Evolutionary conservation across 208 protist genomes (phyloP).

Genomic region (Wallacemonas sp.): DNA sequence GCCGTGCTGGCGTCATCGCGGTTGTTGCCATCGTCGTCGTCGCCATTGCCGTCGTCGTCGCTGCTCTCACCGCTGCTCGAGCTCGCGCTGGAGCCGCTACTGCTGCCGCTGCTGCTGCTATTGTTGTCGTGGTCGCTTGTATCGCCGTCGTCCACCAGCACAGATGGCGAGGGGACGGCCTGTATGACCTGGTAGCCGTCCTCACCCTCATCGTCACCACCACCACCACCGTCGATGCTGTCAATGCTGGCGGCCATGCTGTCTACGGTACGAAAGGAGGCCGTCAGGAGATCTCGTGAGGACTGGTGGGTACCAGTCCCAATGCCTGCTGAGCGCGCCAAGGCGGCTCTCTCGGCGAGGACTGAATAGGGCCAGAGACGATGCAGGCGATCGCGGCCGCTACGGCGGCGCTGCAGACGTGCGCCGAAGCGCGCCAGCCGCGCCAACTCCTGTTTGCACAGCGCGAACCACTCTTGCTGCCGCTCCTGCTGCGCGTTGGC

Average conservation of each 20-base stretch:
- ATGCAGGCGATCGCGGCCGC: background rate
- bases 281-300: background rate
- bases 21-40: background rate
- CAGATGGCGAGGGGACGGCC: background rate
- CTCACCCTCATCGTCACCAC: constrained; percentile 8
- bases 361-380: background rate
- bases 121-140: background rate
- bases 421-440: constrained; percentile 3
- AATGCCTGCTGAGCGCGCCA: no score
- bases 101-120: background rate
- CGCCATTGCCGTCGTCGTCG: background rate
- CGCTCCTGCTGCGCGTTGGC: constrained; percentile 17
- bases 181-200: background rate
- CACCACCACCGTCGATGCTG: constrained; percentile 1
- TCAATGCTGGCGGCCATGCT: background rate
- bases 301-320: no score
- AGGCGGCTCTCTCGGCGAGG: background rate
- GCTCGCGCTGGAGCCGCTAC: background rate
- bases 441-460: background rate
- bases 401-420: background rate
- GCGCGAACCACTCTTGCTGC: background rate
- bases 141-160: background rate
- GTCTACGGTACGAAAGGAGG: background rate
- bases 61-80: background rate
- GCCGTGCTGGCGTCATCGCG: background rate